phyloP scores from a whole-genome alignment of 352 stramenopile species.

The Globisporangium radiosum region DNA sequence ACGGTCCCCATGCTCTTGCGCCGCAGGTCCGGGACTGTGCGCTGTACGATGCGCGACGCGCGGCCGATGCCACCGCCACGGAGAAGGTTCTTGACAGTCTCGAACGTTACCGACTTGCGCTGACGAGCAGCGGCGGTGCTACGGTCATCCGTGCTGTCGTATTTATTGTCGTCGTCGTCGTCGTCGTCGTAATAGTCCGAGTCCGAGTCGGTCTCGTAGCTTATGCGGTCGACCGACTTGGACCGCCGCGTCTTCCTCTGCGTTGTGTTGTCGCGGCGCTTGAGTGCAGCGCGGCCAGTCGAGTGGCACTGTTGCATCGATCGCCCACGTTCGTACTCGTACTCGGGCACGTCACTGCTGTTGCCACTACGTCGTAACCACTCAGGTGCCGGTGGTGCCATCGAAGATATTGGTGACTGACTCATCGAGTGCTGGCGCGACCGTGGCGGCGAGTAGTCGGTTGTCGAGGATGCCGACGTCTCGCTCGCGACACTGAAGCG shows the following conservation, averaged over 20 bases:
- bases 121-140: too few relatives aligned
- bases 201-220: constrained; percentile 12
- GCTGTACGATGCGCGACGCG: constrained; percentile 29
- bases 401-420: not conserved
- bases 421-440: too few relatives aligned
- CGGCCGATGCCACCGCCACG: constrained; percentile 32
- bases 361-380: not conserved
- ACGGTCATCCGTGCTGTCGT: too few relatives aligned
- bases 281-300: constrained; percentile 3
- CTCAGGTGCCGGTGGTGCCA: not conserved
- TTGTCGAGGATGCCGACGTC: constrained; percentile 11
- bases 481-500: constrained; percentile 43
- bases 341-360: not conserved
- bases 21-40: constrained; percentile 21
- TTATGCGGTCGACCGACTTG: constrained; percentile 7
- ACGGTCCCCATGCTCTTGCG: constrained; percentile 54
- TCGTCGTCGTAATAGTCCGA: constrained; percentile 1
- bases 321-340: not conserved
- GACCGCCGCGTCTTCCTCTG: constrained; percentile 3
- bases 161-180: not conserved
- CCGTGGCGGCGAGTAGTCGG: not conserved
- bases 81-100: constrained; percentile 55
- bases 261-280: constrained; percentile 6
- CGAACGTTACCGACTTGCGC: constrained; percentile 34
- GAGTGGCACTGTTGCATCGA: not conserved